Conservation (phyloP, 1,284 basidiomycete genomes). For the Malassezia yamatoensis region DNA sequence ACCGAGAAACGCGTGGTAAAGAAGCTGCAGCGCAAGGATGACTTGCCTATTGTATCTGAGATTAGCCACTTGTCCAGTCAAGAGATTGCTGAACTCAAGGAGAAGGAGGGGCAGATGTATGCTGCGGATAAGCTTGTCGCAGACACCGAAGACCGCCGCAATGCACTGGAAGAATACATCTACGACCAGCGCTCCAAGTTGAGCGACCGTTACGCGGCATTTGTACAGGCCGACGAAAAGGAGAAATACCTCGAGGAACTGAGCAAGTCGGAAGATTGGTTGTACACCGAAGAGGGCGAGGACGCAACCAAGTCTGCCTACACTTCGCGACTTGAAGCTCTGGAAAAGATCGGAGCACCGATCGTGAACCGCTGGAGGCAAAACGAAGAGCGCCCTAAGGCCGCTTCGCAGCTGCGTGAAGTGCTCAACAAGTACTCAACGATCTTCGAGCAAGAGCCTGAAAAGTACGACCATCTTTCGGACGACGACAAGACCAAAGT, state of each 20-base stretch:
- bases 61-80: slow-evolving; percentile 19
- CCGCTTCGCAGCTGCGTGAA: slow-evolving; percentile 40
- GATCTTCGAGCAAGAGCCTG: slow-evolving; percentile 39
- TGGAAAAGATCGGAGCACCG: slow-evolving; percentile 42
- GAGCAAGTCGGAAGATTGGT: slow-evolving; percentile 44
- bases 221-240: slow-evolving; percentile 43
- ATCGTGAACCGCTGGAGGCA: slow-evolving; percentile 38
- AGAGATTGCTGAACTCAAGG: slow-evolving; percentile 30
- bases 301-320: slow-evolving; percentile 45
- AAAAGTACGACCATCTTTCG: slow-evolving; percentile 41
- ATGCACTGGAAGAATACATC: slow-evolving; percentile 47
- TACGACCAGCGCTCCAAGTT: slow-evolving; percentile 47
- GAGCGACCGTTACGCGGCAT: slow-evolving; percentile 40
- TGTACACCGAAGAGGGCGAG: slow-evolving; percentile 47
- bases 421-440: slow-evolving; percentile 43
- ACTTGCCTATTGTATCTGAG: slow-evolving; percentile 37
- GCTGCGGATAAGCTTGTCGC: slow-evolving; percentile 47
- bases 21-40: slow-evolving; percentile 47
- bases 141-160: slow-evolving; percentile 48
- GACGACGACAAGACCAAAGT: slow-evolving; percentile 48
- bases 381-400: slow-evolving; percentile 42
- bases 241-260: slow-evolving; percentile 37
- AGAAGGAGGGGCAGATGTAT: slow-evolving; percentile 42
- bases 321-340: slow-evolving; percentile 33
- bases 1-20: slow-evolving; percentile 45